These are phyloP conservation scores for Serpula lacrymans DNA, from an alignment of 768 basidiomycete species.

Conservation along the genomic window DNA sequence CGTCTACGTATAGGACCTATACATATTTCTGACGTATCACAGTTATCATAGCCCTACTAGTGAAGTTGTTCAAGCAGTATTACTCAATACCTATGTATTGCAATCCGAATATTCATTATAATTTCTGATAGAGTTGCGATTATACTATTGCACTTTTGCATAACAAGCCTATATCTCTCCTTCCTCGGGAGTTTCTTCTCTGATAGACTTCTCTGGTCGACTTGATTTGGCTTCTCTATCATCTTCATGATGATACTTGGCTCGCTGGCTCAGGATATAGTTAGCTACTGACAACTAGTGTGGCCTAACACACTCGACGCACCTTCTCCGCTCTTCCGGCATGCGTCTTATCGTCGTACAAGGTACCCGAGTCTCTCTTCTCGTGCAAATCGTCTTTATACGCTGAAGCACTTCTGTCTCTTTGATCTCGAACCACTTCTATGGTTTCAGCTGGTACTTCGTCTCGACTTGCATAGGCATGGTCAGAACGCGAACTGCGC, in stretches of 20 bases:
- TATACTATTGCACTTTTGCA: neutral
- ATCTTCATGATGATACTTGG: conserved; percentile 48
- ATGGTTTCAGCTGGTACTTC: conserved; percentile 39
- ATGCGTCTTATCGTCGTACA: conserved; percentile 43
- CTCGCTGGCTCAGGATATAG: conserved; percentile 40
- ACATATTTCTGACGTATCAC: conserved; percentile 35
- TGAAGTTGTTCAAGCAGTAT: no score
- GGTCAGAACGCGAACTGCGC: conserved; percentile 35
- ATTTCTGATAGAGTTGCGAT: neutral
- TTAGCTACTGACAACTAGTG: conserved; percentile 6
- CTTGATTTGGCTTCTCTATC: conserved; percentile 45
- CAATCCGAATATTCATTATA: no score
- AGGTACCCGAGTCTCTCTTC: conserved; percentile 30
- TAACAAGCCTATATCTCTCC: conserved; percentile 73
- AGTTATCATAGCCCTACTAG: no score
- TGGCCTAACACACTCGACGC: conserved; percentile 9
- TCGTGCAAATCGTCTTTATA: conserved; percentile 27
- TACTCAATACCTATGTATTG: neutral
- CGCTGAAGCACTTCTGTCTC: conserved; percentile 49
- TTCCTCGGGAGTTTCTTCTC: conserved; percentile 83
- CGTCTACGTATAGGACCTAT: conserved; percentile 89
- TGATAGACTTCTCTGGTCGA: conserved; percentile 32
- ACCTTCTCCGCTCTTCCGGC: conserved; percentile 71
- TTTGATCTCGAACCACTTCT: conserved; percentile 29
- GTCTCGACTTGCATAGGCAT: conserved; percentile 43